phyloP scores from a whole-genome alignment of 1,139 yeast genomes.

The Geotrichum restrictum region DNA sequence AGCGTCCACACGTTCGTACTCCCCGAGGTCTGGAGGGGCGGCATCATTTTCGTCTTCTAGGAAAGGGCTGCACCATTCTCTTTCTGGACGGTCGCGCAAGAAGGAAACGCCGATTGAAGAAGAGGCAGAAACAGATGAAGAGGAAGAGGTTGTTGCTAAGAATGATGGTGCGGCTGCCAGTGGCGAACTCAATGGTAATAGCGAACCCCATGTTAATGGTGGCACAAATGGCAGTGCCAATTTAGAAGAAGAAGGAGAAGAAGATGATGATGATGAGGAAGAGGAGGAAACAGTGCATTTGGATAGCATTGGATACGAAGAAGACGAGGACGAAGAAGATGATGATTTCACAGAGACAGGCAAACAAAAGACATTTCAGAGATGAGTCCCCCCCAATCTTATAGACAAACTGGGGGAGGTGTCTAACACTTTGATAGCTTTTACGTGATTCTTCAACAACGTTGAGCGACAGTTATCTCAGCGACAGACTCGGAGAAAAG shows the following conservation, averaged over 20 bases:
- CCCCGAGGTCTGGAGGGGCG: not conserved
- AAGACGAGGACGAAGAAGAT: slow-evolving; percentile 23
- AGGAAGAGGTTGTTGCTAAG: slow-evolving; percentile 24
- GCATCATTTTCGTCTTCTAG: slow-evolving; percentile 12
- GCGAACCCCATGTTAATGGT: not conserved
- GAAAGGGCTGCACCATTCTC: slow-evolving; percentile 12
- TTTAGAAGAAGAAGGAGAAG: not conserved
- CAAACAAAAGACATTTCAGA: not conserved
- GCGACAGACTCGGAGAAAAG: too few species aligned
- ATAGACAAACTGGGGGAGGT: too few species aligned
- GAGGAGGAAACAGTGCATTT: not conserved
- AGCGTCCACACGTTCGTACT: not conserved
- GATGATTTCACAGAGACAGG: slow-evolving; percentile 4
- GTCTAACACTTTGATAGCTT: too few species aligned
- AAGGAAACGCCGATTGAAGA: slow-evolving; percentile 13
- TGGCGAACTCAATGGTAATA: slow-evolving; percentile 17
- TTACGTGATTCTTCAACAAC: too few species aligned
- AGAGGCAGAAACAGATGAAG: slow-evolving; percentile 11
- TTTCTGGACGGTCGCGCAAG: slow-evolving; percentile 2
- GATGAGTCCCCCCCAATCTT: too few species aligned
- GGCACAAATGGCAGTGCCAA: not conserved
- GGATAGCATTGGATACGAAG: slow-evolving; percentile 1
- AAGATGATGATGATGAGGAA: not conserved
- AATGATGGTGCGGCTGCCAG: slow-evolving; percentile 6
- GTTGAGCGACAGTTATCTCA: too few species aligned